Conservation (phyloP, 257 asterid genomes). For the Fraxinus cuspidata region DNA sequence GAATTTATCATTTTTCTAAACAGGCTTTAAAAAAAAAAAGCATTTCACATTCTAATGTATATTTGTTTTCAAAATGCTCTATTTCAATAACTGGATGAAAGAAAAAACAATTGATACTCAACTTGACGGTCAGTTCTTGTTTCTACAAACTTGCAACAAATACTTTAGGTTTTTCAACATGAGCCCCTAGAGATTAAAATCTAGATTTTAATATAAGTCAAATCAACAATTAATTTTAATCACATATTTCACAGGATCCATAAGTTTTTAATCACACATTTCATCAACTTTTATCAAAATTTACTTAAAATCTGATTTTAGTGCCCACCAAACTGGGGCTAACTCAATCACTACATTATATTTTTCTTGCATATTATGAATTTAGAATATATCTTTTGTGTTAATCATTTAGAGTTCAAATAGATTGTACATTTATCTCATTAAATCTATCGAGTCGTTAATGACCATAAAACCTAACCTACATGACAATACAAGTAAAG, state of each 20-base stretch:
- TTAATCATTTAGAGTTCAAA: background rate
- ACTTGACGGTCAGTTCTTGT: background rate
- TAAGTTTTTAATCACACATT: too few relatives aligned
- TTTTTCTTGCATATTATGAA: background rate
- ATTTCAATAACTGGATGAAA: background rate
- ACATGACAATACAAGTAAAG: background rate
- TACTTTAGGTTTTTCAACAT: background rate
- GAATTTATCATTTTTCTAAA: background rate
- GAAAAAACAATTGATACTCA: background rate
- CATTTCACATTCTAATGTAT: background rate
- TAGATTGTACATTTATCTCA: background rate
- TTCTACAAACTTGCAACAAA: background rate
- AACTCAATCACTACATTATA: background rate
- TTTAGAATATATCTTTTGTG: background rate
- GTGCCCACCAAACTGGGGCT: too few relatives aligned
- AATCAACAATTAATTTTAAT: too few relatives aligned
- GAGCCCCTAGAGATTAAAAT: too few relatives aligned
- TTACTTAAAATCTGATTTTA: too few relatives aligned
- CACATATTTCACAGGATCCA: too few relatives aligned
- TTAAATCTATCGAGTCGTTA: background rate
- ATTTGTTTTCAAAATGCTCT: background rate
- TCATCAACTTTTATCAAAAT: too few relatives aligned
- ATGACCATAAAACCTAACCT: background rate
- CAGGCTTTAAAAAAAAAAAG: background rate
- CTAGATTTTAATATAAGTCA: too few relatives aligned